A percentile compares a stretch with the other conserved stretches of the same genome.
Evolutionary conservation across 768 basidiomycete genomes (phyloP).

Genomic region (Aureoboletus auriporus): DNA sequence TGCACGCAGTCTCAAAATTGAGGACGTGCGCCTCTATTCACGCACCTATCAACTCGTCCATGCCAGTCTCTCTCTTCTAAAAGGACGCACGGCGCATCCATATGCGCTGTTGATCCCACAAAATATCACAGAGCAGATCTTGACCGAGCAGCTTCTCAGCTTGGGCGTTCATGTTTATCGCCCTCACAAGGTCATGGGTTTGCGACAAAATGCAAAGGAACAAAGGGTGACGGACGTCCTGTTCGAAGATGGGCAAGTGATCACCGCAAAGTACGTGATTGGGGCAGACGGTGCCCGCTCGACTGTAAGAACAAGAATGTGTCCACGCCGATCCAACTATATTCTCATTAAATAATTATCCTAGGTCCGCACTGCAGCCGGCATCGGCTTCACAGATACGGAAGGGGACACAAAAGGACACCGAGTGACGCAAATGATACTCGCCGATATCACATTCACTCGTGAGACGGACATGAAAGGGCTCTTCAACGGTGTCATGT

Average conservation of each 20-base stretch:
- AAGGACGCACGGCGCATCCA: conserved; percentile 39
- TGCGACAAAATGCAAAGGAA: conserved; percentile 29
- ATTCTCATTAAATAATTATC: neutral
- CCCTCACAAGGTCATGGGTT: conserved; percentile 35
- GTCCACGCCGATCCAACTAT: neutral
- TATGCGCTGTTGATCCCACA: conserved; percentile 37
- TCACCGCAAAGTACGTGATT: conserved; percentile 41
- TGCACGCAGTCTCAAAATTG: neutral
- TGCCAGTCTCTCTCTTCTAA: conserved; percentile 33
- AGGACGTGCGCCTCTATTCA: conserved; percentile 22
- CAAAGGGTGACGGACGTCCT: conserved; percentile 32
- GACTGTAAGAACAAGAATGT: conserved; percentile 26
- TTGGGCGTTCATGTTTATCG: conserved; percentile 31
- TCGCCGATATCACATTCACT: conserved; percentile 40
- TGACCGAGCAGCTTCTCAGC: conserved; percentile 31
- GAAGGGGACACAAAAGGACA: conserved; percentile 21
- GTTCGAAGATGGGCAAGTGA: conserved; percentile 40
- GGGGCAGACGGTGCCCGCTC: conserved; percentile 49
- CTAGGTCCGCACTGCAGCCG: conserved; percentile 33
- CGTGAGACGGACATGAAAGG: neutral
- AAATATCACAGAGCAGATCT: conserved; percentile 36
- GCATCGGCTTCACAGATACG: conserved; percentile 40
- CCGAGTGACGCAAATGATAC: conserved; percentile 16
- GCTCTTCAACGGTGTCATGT: conserved; percentile 20
- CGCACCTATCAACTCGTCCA: conserved; percentile 25